Base-by-base conservation (phyloP, 2,329 filamentous ascomycete species). In the Fusarium brevicatenulatum region DNA sequence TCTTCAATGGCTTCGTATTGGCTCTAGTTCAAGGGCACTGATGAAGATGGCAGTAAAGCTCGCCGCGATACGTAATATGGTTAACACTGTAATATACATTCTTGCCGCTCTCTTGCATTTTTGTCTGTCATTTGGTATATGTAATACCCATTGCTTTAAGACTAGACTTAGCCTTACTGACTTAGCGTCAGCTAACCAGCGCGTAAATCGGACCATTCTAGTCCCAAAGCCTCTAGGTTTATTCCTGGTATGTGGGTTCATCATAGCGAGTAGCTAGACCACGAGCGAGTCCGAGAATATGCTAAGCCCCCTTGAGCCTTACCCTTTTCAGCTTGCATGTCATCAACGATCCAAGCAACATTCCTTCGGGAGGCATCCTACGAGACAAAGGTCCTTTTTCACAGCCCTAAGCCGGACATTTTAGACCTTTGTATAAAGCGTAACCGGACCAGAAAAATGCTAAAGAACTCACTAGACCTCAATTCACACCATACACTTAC, bases 361-460 rank as follows among this genome's bases (percentile, higher is more conserved):
- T 54, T 54, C 50, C 50, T 28, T 28, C 9, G 15, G 23, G 9
- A 39, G 34, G 34, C 23, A 40, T 40, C 15, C 15, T n/a, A 28
- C 13, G 1, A 18, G 10, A 28, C 34, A 28, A 28, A 16, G 7
- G 3, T 28, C 3, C 18, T 21, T 21, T 34, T 53, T 53, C 7
- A 18, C 13, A 39, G 23, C 34, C 23, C 19, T 37, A 28, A 11
- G 7, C 23, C 10, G 13, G 50, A 21, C 13, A 7, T 2, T 53
- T 28, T 2, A 7, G 50, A 25, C 9, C 13, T 39, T 37, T 1
- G 12, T 21, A 12, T 28, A 3, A n/a, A 12, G 9, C 10, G 2
- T 1, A 12, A 21, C 0, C 4, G 4, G 1, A 0, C 4, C 23
- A 28, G 18, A 28, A 54, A 18, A 23, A 9, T 7, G 5, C 0